Evolutionary conservation across 2,329 filamentous ascomycete species (phyloP).

Genomic region (Diaporthe helianthi): DNA sequence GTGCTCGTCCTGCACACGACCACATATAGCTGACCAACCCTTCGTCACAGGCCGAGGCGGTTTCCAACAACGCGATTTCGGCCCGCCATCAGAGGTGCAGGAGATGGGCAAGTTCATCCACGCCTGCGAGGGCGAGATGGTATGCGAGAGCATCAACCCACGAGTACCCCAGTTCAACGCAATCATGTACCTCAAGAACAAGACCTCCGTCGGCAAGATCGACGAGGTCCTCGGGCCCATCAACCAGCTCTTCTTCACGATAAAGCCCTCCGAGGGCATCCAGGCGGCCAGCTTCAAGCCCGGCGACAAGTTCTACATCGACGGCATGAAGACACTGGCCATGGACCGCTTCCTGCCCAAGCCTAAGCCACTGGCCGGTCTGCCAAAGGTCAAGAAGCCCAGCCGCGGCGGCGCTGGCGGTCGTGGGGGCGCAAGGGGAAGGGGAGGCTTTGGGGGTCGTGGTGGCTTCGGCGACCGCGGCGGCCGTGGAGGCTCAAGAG

Average conservation of each 20-base stretch:
- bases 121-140: conserved; percentile 95
- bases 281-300: conserved; percentile 93
- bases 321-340: conserved; percentile 90
- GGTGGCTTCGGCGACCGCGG: conserved; percentile 41
- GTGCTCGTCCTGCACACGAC: conserved; percentile 22
- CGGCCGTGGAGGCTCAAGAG: conserved; percentile 30
- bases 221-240: conserved; percentile 97
- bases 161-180: conserved; percentile 99
- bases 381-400: conserved; percentile 57
- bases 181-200: conserved; percentile 98
- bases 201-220: conserved; percentile 94
- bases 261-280: conserved; percentile 97
- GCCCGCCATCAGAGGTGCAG: conserved; percentile 67
- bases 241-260: conserved; percentile 98
- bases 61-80: conserved; percentile 65
- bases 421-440: conserved; percentile 48
- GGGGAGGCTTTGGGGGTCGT: conserved; percentile 42
- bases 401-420: conserved; percentile 63
- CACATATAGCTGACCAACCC: conserved; percentile 24
- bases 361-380: conserved; percentile 76
- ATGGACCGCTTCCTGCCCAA: conserved; percentile 96
- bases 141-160: conserved; percentile 92
- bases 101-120: conserved; percentile 97
- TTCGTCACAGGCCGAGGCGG: conserved; percentile 63
- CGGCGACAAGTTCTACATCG: conserved; percentile 97